A percentile compares a stretch with the other conserved stretches of the same genome.
Evolutionary conservation across 2,329 filamentous ascomycete genomes (phyloP).

Genomic region (Albifimbria verrucaria): DNA sequence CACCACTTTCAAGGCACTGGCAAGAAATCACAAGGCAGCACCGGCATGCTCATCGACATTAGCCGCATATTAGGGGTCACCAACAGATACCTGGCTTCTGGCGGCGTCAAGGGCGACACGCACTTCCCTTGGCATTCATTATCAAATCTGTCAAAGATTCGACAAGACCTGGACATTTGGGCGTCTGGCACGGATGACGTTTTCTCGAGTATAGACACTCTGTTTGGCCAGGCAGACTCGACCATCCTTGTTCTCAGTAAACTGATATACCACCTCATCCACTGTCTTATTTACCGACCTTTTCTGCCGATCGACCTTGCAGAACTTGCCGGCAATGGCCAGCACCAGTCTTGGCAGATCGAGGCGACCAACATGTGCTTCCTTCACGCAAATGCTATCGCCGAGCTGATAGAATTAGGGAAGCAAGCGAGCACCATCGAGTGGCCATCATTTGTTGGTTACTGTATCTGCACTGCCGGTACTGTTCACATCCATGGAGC

Average conservation of each 20-base stretch:
- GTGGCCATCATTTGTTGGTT: constrained; percentile 84
- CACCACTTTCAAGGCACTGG: constrained; percentile 67
- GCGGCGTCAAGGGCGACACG: constrained; percentile 83
- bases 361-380: constrained; percentile 86
- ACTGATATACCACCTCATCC: constrained; percentile 80
- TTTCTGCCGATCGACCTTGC: constrained; percentile 82
- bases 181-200: constrained; percentile 76
- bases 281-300: constrained; percentile 82
- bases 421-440: constrained; percentile 71
- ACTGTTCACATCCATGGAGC: constrained; percentile 86
- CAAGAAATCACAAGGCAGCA: constrained; percentile 71
- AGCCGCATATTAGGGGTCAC: constrained; percentile 78
- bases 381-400: constrained; percentile 82
- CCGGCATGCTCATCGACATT: constrained; percentile 80
- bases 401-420: constrained; percentile 76
- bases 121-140: constrained; percentile 89
- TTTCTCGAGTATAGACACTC: constrained; percentile 69
- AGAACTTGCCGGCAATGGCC: constrained; percentile 74
- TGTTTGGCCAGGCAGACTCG: constrained; percentile 76
- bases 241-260: constrained; percentile 79
- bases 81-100: constrained; percentile 78
- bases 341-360: constrained; percentile 91
- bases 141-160: constrained; percentile 81
- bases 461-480: constrained; percentile 81
- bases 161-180: constrained; percentile 82